Evolutionary conservation across 176 grass and related monocot species (phyloP).

Genomic region (Carex myosuroides): DNA sequence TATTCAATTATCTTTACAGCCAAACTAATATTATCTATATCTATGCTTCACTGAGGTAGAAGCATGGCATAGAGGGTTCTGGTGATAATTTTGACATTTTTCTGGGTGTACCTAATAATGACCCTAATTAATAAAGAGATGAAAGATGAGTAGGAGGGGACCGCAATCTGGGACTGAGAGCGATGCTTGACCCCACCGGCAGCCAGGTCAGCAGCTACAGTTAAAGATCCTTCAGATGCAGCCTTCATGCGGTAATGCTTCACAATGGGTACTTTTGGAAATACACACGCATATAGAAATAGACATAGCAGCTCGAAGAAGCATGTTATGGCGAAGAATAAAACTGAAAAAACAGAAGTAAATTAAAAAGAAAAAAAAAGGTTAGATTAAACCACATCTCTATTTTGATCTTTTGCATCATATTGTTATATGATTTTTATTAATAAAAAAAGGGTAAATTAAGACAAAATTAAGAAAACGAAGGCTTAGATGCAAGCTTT

Average conservation of each 20-base stretch:
- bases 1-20: neutral
- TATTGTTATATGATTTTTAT: neutral
- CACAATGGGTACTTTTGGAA: conserved; percentile 55
- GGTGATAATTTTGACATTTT: neutral
- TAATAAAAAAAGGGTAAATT: neutral
- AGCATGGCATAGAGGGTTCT: neutral
- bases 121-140: neutral
- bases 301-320: conserved; percentile 59
- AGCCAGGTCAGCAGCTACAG: conserved; percentile 56
- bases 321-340: conserved; percentile 53
- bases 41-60: neutral
- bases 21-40: neutral
- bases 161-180: neutral
- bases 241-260: conserved; percentile 58
- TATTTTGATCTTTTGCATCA: neutral
- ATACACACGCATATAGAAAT: conserved; percentile 51
- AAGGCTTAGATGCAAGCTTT: neutral
- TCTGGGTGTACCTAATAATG: neutral
- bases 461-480: neutral
- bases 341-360: conserved; percentile 28
- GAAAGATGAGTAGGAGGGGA: neutral
- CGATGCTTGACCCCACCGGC: conserved; percentile 38
- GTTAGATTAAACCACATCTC: neutral
- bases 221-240: conserved; percentile 50
- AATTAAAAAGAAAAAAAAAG: neutral